phyloP scores from a whole-genome alignment of 176 grass and related monocot genomes.

The Oryza meyeriana region DNA sequence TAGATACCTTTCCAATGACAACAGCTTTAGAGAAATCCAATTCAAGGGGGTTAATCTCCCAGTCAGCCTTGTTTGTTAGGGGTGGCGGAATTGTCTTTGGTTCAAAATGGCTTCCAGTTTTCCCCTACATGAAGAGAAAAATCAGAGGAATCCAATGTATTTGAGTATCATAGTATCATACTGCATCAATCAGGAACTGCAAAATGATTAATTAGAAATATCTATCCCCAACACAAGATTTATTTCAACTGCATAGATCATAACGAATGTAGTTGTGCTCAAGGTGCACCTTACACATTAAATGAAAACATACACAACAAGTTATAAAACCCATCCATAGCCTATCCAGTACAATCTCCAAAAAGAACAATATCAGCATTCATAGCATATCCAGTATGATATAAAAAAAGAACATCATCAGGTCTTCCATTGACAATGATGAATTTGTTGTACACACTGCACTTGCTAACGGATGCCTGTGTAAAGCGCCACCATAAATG shows the following conservation, averaged over 20 bases:
- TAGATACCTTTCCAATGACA: slow-evolving; percentile 87
- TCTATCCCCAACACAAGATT: background rate
- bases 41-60: slow-evolving; percentile 94
- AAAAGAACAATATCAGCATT: background rate
- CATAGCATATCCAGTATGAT: background rate
- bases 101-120: slow-evolving; percentile 99
- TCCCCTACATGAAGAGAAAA: slow-evolving; percentile 57
- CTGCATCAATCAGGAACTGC: slow-evolving; percentile 7
- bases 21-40: slow-evolving; percentile 77
- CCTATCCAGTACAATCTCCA: background rate
- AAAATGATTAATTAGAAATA: slow-evolving; percentile 1
- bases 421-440: background rate
- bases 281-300: slow-evolving; percentile 10
- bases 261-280: slow-evolving; percentile 17
- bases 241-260: slow-evolving; percentile 6
- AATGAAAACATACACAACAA: background rate
- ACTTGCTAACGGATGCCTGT: background rate
- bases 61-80: slow-evolving; percentile 96
- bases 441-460: background rate
- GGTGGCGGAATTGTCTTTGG: slow-evolving; percentile 91
- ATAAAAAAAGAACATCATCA: background rate
- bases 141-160: slow-evolving; percentile 4
- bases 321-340: background rate
- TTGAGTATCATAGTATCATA: background rate
- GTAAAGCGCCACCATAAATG: background rate